Evolutionary conservation across 2,329 filamentous ascomycete species (phyloP).

Genomic region (Xylariaceae sp.): DNA sequence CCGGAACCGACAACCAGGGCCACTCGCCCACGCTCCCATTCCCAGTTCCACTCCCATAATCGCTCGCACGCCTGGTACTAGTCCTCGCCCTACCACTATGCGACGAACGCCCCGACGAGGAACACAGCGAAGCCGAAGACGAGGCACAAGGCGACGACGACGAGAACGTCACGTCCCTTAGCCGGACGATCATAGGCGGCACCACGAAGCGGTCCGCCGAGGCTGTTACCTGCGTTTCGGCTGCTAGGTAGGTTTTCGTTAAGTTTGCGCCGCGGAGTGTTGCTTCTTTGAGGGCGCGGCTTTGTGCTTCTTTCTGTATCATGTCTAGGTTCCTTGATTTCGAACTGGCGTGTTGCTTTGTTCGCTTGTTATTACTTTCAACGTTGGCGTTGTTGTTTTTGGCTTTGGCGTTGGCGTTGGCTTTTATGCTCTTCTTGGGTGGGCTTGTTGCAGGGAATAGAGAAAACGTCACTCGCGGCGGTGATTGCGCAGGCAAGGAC

Average conservation of each 20-base stretch:
- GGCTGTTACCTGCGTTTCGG: conserved; percentile 17
- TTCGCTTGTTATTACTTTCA: background rate
- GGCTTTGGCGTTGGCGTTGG: background rate
- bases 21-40: conserved; percentile 17
- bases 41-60: background rate
- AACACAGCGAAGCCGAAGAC: background rate
- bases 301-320: background rate
- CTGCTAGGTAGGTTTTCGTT: conserved; percentile 20
- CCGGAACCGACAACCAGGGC: conserved; percentile 31
- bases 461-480: conserved; percentile 2
- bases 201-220: conserved; percentile 25
- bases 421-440: background rate
- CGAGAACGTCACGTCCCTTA: conserved; percentile 25
- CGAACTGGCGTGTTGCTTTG: background rate
- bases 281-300: conserved; percentile 3
- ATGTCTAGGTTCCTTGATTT: background rate
- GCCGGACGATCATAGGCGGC: conserved; percentile 28
- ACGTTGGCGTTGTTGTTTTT: background rate
- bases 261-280: conserved; percentile 18
- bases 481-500: conserved; percentile 1
- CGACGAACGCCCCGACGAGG: background rate
- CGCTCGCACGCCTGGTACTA: background rate
- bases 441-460: conserved; percentile 7
- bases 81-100: background rate
- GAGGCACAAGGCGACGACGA: background rate